phyloP scores from a whole-genome alignment of 2,329 filamentous ascomycete species.

The Fusarium clavum region DNA sequence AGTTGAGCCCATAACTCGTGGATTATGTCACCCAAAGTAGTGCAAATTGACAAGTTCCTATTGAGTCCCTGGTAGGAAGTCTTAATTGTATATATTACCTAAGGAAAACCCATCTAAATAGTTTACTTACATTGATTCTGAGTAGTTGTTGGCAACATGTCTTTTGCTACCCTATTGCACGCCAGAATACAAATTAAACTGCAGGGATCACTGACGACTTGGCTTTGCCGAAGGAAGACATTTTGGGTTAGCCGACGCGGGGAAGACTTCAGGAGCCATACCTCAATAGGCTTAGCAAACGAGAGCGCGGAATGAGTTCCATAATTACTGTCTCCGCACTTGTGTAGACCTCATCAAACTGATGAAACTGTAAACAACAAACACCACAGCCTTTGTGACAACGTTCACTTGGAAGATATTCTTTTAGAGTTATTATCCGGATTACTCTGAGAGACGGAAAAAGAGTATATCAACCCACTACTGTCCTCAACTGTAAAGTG shows the following conservation, averaged over 20 bases:
- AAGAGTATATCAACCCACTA: background rate
- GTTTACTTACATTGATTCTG: background rate
- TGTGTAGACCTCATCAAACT: background rate
- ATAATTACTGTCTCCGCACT: constrained; percentile 4
- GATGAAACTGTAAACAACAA: background rate
- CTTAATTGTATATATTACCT: no score
- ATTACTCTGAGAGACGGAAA: background rate
- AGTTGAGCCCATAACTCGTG: no score
- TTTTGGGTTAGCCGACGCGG: background rate
- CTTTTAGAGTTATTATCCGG: rapidly evolving
- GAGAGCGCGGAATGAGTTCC: constrained; percentile 12
- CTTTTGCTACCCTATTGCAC: background rate
- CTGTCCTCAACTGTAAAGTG: background rate
- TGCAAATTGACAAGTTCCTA: rapidly evolving
- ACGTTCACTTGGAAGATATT: background rate
- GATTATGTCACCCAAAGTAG: no score
- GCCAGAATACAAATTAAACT: background rate
- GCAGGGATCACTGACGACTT: background rate
- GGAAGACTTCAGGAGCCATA: background rate
- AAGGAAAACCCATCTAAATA: background rate
- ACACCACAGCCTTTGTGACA: background rate
- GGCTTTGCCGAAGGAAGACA: background rate
- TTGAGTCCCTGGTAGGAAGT: rapidly evolving
- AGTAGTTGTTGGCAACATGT: background rate
- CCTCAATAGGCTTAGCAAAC: background rate